Base-by-base conservation (phyloP, 1,284 basidiomycete genomes). In the Heterobasidion occidentale region DNA sequence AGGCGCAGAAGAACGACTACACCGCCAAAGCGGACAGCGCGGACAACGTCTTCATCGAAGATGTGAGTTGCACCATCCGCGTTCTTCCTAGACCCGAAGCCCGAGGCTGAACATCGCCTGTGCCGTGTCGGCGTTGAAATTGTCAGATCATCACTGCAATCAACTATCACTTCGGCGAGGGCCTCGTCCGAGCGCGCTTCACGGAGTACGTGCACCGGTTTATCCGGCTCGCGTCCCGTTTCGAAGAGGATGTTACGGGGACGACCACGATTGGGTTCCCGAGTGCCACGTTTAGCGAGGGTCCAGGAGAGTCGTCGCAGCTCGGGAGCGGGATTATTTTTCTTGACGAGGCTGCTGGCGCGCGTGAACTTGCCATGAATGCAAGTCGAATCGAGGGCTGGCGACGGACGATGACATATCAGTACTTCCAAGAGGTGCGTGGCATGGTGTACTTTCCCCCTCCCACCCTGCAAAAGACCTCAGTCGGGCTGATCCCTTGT, bases 41-140 rank as follows among this genome's bases (percentile, higher is more conserved):
- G 35, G 95, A 98, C 66, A 89, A 85, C 62, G 61, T 88, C 12
- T 96, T 98, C 70, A 91, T 98, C 67, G 93, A 98, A 58, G 95
- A 98, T 65, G 92, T 94, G 61, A 67, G 88, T 27, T 3, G 4
- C 27, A 27, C 5, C 27, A 27, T 79, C 9, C 20, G 19, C 38
- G 46, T 9, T 54, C 54, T 42, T 20, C 19, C 27, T 38, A 19
- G 36, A 27, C 27, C 27, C 5, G 27, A 27, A 27, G 27, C 1
- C 27, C 27, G 27, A 5, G 27, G 27, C 36, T 56, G 17, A 6
- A 47, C 53, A 60, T 71, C 66, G 70, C 71, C 54, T 61, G 65
- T 47, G 57, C 36, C 38, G 49, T 36, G 11, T 51, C 33, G 27
- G 27, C 27, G 6, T 27, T 4, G 27, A 27, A 27, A 27, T 5